Evolutionary conservation across 208 protist species (phyloP).

Genomic region (Trypanosoma vivax): DNA sequence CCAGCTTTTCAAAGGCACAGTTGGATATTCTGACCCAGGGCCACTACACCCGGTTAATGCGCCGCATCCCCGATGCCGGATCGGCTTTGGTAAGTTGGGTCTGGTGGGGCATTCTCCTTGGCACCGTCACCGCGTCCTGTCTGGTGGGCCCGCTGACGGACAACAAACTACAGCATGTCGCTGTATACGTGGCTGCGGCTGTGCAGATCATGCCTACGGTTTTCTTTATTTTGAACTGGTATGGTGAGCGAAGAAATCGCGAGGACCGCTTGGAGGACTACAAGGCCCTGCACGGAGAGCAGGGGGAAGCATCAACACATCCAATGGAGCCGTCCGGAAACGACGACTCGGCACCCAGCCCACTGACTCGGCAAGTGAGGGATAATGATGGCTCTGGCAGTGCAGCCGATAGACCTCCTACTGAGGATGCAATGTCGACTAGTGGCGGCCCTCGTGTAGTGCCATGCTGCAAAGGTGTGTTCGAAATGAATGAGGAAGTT

Average conservation of each 20-base stretch:
- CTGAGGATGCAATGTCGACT: background rate
- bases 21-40: conserved; percentile 75
- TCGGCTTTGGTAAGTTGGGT: conserved; percentile 59
- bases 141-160: conserved; percentile 61
- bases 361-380: no score
- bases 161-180: conserved; percentile 27
- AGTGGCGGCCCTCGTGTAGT: conserved; percentile 3
- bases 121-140: conserved; percentile 29
- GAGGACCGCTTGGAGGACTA: conserved; percentile 42
- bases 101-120: conserved; percentile 50
- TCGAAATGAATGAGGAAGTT: conserved; percentile 63
- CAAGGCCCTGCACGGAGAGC: conserved; percentile 20
- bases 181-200: conserved; percentile 47
- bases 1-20: conserved; percentile 44
- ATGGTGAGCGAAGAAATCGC: conserved; percentile 52
- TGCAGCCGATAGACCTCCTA: background rate
- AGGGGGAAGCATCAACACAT: conserved; percentile 21
- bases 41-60: conserved; percentile 70
- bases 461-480: conserved; percentile 29
- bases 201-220: conserved; percentile 41
- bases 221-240: conserved; percentile 61
- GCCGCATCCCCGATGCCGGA: conserved; percentile 30
- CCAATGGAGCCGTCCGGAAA: conserved; percentile 1
- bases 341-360: background rate
- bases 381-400: no score